Evolutionary conservation across 176 grass and related monocot species (phyloP), one percentile per base, ranked within the genome.

Genomic region (Puccinellia tenuiflora): DNA sequence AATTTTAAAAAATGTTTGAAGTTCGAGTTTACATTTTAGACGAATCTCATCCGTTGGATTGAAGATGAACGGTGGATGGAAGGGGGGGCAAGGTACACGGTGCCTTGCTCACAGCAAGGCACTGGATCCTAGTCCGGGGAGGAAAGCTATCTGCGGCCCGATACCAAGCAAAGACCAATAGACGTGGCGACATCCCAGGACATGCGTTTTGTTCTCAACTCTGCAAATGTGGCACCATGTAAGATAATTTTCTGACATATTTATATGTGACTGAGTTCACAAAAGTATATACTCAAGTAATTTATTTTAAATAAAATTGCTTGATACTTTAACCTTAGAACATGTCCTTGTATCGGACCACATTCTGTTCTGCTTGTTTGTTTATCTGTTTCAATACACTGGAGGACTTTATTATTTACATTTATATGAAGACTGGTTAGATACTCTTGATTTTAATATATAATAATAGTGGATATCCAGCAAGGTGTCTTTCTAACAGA

Each of bases 111-210:
- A n/a, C n/a, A n/a, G n/a, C n/a, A n/a, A n/a, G n/a, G n/a, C n/a
- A n/a, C n/a, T n/a, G n/a, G n/a, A n/a, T n/a, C n/a, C n/a, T n/a
- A n/a, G n/a, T n/a, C n/a, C n/a, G n/a, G n/a, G n/a, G n/a, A n/a
- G n/a, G n/a, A n/a, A n/a, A n/a, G n/a, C n/a, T n/a, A n/a, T n/a
- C n/a, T n/a, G n/a, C n/a, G n/a, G n/a, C n/a, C n/a, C n/a, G n/a
- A n/a, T n/a, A n/a, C n/a, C n/a, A 92, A 89, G 53, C 87, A 92
- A 84, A 89, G 90, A 77, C 87, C 90, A 66, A 80, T 86, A 77
- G 90, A 84, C 1, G 64, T 92, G 61, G 90, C 87, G 30, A 84
- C 72, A 40, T 89, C 90, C 39, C 84, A 89, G n/a, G 84, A 92
- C 70, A 92, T 89, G 84, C 80, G 84, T 56, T 89, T 89, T 64